Conservation (phyloP, 441 rosid genomes). For the Populus tomentosa region DNA sequence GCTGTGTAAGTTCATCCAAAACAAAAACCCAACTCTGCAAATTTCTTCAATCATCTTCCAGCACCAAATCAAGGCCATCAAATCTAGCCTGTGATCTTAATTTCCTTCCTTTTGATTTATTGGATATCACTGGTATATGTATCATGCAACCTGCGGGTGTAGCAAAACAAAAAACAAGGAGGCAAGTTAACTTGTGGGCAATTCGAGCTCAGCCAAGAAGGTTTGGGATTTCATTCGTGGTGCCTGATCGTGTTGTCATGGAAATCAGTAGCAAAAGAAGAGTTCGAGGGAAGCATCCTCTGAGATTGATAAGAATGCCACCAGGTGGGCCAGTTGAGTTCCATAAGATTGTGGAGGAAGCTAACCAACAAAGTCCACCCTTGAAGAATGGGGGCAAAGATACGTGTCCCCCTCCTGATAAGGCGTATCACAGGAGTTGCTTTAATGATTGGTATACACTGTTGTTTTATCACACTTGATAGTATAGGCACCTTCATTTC, state of each 20-base stretch:
- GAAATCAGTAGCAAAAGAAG: constrained; percentile 7
- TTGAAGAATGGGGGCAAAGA: background rate
- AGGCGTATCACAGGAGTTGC: constrained; percentile 7
- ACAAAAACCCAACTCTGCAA: background rate
- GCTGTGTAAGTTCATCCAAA: background rate
- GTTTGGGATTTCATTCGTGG: constrained; percentile 9
- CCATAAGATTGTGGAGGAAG: constrained; percentile 5
- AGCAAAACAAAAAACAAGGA: background rate
- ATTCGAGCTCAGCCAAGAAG: constrained; percentile 2
- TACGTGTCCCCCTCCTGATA: background rate
- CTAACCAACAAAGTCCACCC: background rate
- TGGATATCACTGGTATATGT: background rate
- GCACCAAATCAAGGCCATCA: too few relatives aligned
- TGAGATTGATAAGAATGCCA: constrained; percentile 1
- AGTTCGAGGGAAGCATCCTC: constrained; percentile 6
- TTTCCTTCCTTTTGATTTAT: background rate
- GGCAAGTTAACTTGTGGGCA: background rate
- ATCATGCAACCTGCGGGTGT: background rate
- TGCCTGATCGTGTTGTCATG: constrained; percentile 4
- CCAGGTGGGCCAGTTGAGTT: background rate
- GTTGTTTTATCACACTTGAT: background rate
- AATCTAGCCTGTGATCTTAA: background rate
- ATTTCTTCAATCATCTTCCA: background rate
- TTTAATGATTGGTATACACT: constrained; percentile 7
- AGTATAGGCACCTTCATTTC: background rate